Evolutionary conservation across 306 rosid species (phyloP).

Genomic region (Styphnolobium japonicum): DNA sequence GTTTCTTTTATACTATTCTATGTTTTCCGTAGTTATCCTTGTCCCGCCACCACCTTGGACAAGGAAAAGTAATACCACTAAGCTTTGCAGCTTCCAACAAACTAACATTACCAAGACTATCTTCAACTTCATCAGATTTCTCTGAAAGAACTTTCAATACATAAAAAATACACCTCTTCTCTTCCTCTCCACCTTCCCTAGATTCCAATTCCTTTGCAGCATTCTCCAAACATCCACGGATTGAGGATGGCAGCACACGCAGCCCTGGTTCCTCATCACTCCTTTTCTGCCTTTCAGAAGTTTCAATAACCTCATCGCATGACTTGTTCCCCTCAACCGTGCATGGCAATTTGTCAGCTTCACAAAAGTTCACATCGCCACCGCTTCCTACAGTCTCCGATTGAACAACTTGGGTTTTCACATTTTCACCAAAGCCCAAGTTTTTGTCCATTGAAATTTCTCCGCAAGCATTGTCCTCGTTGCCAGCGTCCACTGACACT

Average conservation of each 20-base stretch:
- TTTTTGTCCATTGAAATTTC: background rate
- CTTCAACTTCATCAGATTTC: background rate
- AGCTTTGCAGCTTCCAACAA: constrained; percentile 15
- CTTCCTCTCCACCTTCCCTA: background rate
- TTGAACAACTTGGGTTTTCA: background rate
- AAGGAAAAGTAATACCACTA: constrained; percentile 42
- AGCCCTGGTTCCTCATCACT: background rate
- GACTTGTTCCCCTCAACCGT: background rate
- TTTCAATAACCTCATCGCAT: background rate
- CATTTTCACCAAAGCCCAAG: background rate
- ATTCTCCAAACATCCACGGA: background rate
- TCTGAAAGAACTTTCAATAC: constrained; percentile 23
- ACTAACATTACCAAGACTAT: background rate
- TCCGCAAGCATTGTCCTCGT: background rate
- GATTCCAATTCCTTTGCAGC: background rate
- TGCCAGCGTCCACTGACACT: background rate
- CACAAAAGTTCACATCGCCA: background rate
- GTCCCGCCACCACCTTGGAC: constrained; percentile 32
- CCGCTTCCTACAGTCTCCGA: background rate
- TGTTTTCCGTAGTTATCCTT: background rate
- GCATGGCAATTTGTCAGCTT: background rate
- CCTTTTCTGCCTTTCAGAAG: background rate
- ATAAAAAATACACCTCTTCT: background rate
- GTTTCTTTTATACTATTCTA: background rate
- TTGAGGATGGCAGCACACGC: constrained; percentile 27